These are phyloP conservation scores for Mycosphaerella sp. DNA, from an alignment of 2,329 filamentous ascomycete genomes.

Conservation along the genomic window DNA sequence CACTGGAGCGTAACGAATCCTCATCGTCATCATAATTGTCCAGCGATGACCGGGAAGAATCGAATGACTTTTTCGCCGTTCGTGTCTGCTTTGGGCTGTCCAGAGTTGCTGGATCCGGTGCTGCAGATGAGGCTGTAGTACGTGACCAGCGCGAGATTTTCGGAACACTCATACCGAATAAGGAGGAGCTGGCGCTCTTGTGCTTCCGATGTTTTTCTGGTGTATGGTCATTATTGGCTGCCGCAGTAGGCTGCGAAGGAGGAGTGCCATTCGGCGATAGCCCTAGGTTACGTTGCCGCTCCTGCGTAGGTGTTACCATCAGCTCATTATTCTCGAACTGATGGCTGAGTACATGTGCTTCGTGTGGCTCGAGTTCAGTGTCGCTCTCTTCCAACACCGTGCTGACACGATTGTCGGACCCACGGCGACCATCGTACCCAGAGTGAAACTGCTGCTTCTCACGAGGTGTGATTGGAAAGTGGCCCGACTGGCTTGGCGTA, in stretches of 20 bases:
- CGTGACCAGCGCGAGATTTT: slow-evolving; percentile 98
- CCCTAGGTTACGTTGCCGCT: slow-evolving; percentile 38
- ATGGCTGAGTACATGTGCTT: slow-evolving; percentile 42
- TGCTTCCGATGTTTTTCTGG: slow-evolving; percentile 79
- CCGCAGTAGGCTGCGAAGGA: slow-evolving; percentile 43
- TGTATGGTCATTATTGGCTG: slow-evolving; percentile 53
- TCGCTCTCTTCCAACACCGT: slow-evolving; percentile 86
- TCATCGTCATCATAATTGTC: slow-evolving; percentile 43
- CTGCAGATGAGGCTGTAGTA: slow-evolving; percentile 83
- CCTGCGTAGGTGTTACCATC: slow-evolving; percentile 55
- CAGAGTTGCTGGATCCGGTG: slow-evolving; percentile 35
- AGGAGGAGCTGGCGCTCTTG: slow-evolving; percentile 74
- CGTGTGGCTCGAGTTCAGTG: slow-evolving; percentile 65
- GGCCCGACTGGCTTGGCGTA: slow-evolving; percentile 68
- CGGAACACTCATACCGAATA: slow-evolving; percentile 55
- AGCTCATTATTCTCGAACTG: slow-evolving; percentile 55
- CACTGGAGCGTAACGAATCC: slow-evolving; percentile 54
- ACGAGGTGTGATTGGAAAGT: slow-evolving; percentile 42
- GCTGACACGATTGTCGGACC: slow-evolving; percentile 75
- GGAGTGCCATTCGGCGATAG: slow-evolving; percentile 40
- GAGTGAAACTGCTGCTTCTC: slow-evolving; percentile 40
- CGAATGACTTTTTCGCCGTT: slow-evolving; percentile 48
- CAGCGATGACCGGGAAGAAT: slow-evolving; percentile 69
- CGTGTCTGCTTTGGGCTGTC: slow-evolving; percentile 27
- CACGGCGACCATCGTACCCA: slow-evolving; percentile 47